Evolutionary conservation across 805 yeast genomes (phyloP), one percentile per base, ranked within the genome.

Genomic region (Metschnikowia borealis): DNA sequence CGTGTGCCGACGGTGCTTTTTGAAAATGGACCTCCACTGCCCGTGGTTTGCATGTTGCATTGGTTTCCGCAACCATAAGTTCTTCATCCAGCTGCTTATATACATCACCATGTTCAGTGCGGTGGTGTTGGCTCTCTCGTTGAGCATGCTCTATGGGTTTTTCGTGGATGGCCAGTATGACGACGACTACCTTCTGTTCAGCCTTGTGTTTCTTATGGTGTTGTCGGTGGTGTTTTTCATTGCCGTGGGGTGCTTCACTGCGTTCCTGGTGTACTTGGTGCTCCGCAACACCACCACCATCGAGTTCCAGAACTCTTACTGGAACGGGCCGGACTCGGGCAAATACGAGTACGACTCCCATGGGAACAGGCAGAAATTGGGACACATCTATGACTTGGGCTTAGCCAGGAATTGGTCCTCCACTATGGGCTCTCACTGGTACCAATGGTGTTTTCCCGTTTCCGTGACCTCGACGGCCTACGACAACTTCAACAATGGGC

Each of bases 11-110:
- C 63, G 55, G 48, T 80, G 85, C 62, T 63, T 78, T 2, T 60
- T 80, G 38, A 59, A 70, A 40, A 80, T 80, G 84, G 84, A 80
- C 63, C 85, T 80, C 56, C 83, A 80, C 61, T 80, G 85, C 55
- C 97, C 97, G 0, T 92, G 98, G 98, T 89, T 90, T 66, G 84
- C 96, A 1, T 74, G 82, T 5, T 91, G 97, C 65, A 80, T 92
- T 51, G 98, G 98, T 0, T 85, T 81, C 67, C 70, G 70, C 29
- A 92, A 92, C 67, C 90, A 87, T 56, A 87, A 89, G 67, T 80
- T 73, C 63, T 92, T 91, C 62, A 64, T 89, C 26, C 96, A 89
- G 63, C 86, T 87, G 62, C 65, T 90, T 47, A 41, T 75, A 6
- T 83, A 84, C 60, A 70, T 81, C 2, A 68, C 82, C 2, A 26